Percentiles rank a stretch among this genome's conserved stretches.
Conservation (phyloP, 345 rosid genomes). For the Nasturtium officinale region DNA sequence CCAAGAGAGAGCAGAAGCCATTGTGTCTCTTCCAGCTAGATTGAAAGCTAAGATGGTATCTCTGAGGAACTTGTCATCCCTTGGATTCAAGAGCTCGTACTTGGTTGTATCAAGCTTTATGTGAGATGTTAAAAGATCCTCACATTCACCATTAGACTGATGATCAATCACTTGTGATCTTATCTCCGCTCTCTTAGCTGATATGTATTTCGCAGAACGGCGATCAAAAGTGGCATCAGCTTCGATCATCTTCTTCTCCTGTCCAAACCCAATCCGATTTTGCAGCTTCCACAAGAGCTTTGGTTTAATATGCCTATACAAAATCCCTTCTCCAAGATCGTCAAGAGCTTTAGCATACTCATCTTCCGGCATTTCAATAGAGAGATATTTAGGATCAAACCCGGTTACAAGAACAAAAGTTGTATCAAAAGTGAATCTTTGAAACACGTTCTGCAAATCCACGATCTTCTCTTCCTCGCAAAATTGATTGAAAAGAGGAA, state of each 20-base stretch:
- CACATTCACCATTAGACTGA: not conserved
- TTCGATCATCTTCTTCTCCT: slow-evolving; percentile 45
- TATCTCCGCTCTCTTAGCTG: slow-evolving; percentile 35
- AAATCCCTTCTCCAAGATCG: slow-evolving; percentile 34
- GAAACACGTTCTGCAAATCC: slow-evolving; percentile 50
- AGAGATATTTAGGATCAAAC: slow-evolving; percentile 49
- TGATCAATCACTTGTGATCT: not conserved
- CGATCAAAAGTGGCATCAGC: slow-evolving; percentile 26
- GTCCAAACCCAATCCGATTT: slow-evolving; percentile 40
- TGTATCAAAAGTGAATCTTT: slow-evolving; percentile 49
- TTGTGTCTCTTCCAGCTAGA: slow-evolving; percentile 50
- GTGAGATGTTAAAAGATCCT: slow-evolving; percentile 47
- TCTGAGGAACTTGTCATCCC: slow-evolving; percentile 46
- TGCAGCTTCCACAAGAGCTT: slow-evolving; percentile 48
- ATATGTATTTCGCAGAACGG: slow-evolving; percentile 14
- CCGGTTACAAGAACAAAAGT: slow-evolving; percentile 45
- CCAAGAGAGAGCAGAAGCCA: slow-evolving; percentile 44
- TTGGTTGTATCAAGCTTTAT: slow-evolving; percentile 21
- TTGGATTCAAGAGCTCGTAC: slow-evolving; percentile 1
- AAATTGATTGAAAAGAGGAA: slow-evolving; percentile 41
- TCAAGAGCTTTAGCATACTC: slow-evolving; percentile 45
- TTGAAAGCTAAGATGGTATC: slow-evolving; percentile 49
- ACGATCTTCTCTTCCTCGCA: slow-evolving; percentile 22
- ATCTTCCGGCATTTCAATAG: slow-evolving; percentile 36
- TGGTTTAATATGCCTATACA: slow-evolving; percentile 30